These are phyloP conservation scores for Neonectria coccinea DNA, from an alignment of 2,329 filamentous ascomycete species.

Conservation along the genomic window DNA sequence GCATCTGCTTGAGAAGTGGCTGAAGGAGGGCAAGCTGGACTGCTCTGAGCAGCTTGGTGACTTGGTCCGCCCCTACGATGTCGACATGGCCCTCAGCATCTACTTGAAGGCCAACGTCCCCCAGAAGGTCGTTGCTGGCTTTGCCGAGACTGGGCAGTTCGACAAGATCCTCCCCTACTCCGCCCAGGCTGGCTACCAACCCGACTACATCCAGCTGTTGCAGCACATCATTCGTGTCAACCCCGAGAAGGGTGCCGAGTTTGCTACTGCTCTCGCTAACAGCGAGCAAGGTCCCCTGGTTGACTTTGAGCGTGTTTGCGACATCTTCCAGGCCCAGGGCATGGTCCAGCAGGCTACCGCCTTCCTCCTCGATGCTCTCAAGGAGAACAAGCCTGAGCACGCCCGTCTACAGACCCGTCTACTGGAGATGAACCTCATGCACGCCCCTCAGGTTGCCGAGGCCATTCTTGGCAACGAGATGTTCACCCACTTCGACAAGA, in stretches of 20 bases:
- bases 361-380: slow-evolving; percentile 95
- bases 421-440: slow-evolving; percentile 97
- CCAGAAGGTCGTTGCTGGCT: slow-evolving; percentile 93
- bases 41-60: slow-evolving; percentile 97
- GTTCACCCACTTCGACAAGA: slow-evolving; percentile 96
- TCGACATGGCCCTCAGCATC: slow-evolving; percentile 86
- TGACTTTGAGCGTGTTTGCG: slow-evolving; percentile 93
- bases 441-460: slow-evolving; percentile 96
- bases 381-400: slow-evolving; percentile 95
- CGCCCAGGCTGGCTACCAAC: slow-evolving; percentile 85
- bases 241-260: slow-evolving; percentile 93
- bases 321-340: slow-evolving; percentile 97
- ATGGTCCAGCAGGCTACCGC: slow-evolving; percentile 98
- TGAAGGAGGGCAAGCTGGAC: slow-evolving; percentile 94
- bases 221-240: slow-evolving; percentile 93
- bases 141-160: slow-evolving; percentile 96
- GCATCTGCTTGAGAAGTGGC: slow-evolving; percentile 97
- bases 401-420: slow-evolving; percentile 93
- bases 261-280: slow-evolving; percentile 91
- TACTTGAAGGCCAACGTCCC: slow-evolving; percentile 92
- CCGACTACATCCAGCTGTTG: slow-evolving; percentile 93
- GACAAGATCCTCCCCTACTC: slow-evolving; percentile 96
- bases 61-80: slow-evolving; percentile 88
- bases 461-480: slow-evolving; percentile 98
- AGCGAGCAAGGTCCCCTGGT: slow-evolving; percentile 88